Percentiles rank a stretch among this genome's conserved stretches.
Evolutionary conservation across 1,284 basidiomycete genomes (phyloP).

Genomic region (Trametes polyzona): DNA sequence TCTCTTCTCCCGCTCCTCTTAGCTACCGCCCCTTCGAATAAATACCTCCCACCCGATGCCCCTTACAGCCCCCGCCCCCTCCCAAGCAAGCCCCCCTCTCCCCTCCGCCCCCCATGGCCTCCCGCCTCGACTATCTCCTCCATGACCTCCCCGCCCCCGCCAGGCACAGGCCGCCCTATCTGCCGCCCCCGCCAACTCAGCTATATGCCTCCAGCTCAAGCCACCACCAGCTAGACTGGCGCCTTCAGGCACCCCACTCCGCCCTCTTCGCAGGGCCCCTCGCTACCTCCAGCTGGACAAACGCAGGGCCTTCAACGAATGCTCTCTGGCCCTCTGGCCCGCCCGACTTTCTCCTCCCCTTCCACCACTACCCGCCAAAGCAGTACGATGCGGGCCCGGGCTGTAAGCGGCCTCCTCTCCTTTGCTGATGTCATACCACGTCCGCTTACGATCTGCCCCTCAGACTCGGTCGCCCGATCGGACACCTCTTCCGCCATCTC

Average conservation of each 20-base stretch:
- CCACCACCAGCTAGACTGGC: conserved; percentile 12
- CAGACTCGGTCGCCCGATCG: conserved; percentile 48
- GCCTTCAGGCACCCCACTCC: conserved; percentile 21
- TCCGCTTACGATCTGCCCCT: background rate
- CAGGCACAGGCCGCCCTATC: conserved; percentile 8
- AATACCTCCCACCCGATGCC: conserved; percentile 18
- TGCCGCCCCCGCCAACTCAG: conserved; percentile 10
- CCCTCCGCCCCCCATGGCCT: conserved; percentile 17
- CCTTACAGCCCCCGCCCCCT: conserved; percentile 12
- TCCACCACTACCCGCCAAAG: conserved; percentile 21
- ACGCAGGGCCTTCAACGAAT: conserved; percentile 19
- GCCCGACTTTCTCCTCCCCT: conserved; percentile 31
- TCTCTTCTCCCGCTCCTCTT: conserved; percentile 21
- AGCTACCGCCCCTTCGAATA: conserved; percentile 24
- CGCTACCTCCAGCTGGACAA: conserved; percentile 22
- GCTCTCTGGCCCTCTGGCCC: conserved; percentile 25
- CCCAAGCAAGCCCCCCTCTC: conserved; percentile 4
- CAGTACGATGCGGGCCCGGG: conserved; percentile 7
- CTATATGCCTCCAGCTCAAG: conserved; percentile 7
- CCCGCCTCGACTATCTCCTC: conserved; percentile 21
- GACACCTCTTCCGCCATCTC: conserved; percentile 39
- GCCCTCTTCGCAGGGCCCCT: conserved; percentile 25
- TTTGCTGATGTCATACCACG: conserved; percentile 6
- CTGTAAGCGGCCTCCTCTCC: conserved; percentile 24
- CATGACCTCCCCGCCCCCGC: conserved; percentile 16